Percentiles rank a stretch among this genome's conserved stretches.
phyloP scores from a whole-genome alignment of 192 early-diverging fungal species.

The Entophlyctis helioformis region DNA sequence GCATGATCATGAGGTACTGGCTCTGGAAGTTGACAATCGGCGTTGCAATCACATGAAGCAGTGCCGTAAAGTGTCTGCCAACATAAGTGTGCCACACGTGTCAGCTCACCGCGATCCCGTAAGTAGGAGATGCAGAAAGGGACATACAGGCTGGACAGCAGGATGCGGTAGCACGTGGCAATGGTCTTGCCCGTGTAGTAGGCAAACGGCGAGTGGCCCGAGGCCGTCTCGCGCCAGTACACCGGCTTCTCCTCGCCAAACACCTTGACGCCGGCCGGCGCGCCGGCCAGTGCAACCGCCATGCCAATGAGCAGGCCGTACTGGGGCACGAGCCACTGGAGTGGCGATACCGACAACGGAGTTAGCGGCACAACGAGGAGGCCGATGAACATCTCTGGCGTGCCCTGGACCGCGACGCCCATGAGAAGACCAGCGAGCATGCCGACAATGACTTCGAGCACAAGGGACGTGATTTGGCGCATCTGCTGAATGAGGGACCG shows the following conservation, averaged over 20 bases:
- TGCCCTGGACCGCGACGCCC: slow-evolving; percentile 16
- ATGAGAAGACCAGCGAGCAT: slow-evolving; percentile 37
- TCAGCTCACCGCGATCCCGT: too few species aligned
- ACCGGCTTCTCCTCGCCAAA: slow-evolving; percentile 54
- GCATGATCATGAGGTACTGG: slow-evolving; percentile 23
- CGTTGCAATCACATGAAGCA: slow-evolving; percentile 35
- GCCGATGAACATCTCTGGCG: slow-evolving; percentile 41
- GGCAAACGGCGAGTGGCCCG: slow-evolving; percentile 43
- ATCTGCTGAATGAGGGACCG: too few species aligned
- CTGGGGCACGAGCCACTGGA: slow-evolving; percentile 17
- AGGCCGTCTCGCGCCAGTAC: slow-evolving; percentile 48
- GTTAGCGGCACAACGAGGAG: slow-evolving; percentile 45
- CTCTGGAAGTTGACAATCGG: slow-evolving; percentile 34
- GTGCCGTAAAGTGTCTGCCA: slow-evolving; percentile 12
- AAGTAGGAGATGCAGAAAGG: too few species aligned
- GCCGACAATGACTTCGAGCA: slow-evolving; percentile 42
- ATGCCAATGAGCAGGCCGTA: slow-evolving; percentile 20
- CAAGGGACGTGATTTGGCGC: slow-evolving; percentile 11
- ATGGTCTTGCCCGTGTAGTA: slow-evolving; percentile 50
- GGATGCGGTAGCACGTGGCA: slow-evolving; percentile 45
- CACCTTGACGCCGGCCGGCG: slow-evolving; percentile 41
- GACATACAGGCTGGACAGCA: slow-evolving; percentile 46
- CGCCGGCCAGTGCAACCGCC: slow-evolving; percentile 50
- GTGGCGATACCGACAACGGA: too few species aligned
- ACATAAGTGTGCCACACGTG: slow-evolving; percentile 45